These are phyloP conservation scores for Lumnitzera littorea DNA, from an alignment of 345 rosid genomes.

Conservation along the genomic window DNA sequence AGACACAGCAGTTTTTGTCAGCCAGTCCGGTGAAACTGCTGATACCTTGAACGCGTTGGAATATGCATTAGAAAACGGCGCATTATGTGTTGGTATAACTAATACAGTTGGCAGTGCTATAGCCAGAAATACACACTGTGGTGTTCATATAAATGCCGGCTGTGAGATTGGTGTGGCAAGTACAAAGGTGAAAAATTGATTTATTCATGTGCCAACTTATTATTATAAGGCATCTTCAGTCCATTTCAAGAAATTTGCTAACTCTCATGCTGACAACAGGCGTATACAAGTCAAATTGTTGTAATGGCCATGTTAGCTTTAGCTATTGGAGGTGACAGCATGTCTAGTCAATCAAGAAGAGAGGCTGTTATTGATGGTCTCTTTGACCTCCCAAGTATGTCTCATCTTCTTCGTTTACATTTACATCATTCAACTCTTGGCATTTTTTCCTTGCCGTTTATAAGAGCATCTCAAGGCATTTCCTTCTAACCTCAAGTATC, in stretches of 20 bases:
- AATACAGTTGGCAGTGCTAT: slow-evolving; percentile 96
- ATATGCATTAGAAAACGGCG: slow-evolving; percentile 81
- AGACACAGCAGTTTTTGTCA: slow-evolving; percentile 94
- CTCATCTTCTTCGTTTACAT: slow-evolving; percentile 5
- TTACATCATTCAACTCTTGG: not conserved
- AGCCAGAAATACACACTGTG: slow-evolving; percentile 87
- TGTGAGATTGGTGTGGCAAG: slow-evolving; percentile 98
- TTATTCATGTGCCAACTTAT: not conserved
- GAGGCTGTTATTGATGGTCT: slow-evolving; percentile 94
- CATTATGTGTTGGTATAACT: slow-evolving; percentile 93
- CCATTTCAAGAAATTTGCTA: slow-evolving; percentile 4
- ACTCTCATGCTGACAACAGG: slow-evolving; percentile 29
- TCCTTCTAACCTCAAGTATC: not conserved
- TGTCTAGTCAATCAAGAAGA: slow-evolving; percentile 66
- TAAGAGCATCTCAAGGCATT: not conserved
- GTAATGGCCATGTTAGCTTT: slow-evolving; percentile 96
- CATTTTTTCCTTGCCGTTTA: not conserved
- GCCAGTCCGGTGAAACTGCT: slow-evolving; percentile 99
- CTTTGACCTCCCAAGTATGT: slow-evolving; percentile 79
- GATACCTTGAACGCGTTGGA: slow-evolving; percentile 81
- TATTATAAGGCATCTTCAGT: not conserved
- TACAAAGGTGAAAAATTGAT: slow-evolving; percentile 57
- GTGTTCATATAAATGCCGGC: slow-evolving; percentile 92
- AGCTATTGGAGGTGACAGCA: slow-evolving; percentile 81
- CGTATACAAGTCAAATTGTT: slow-evolving; percentile 96